These are phyloP conservation scores for Asterophora lycoperdoides DNA, from an alignment of 768 basidiomycete species.

Conservation along the genomic window DNA sequence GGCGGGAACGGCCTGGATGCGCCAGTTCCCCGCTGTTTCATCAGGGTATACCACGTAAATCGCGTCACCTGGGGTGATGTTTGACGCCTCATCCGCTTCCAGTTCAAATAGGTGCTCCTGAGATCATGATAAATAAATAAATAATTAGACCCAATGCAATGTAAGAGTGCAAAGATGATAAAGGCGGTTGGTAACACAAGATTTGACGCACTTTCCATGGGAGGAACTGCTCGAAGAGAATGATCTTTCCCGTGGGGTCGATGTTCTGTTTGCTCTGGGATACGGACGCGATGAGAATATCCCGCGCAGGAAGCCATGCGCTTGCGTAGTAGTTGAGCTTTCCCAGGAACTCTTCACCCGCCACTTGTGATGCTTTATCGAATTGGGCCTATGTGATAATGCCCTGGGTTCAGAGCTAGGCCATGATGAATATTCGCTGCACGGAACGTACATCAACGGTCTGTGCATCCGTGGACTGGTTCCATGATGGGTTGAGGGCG, in stretches of 20 bases:
- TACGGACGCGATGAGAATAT: conserved; percentile 61
- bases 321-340: conserved; percentile 79
- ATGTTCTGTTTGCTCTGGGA: conserved; percentile 50
- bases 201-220: conserved; percentile 75
- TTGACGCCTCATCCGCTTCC: conserved; percentile 53
- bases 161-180: neutral
- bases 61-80: conserved; percentile 47
- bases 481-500: conserved; percentile 89
- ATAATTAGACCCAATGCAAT: neutral
- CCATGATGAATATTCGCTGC: neutral
- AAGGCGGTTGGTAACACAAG: too few species aligned
- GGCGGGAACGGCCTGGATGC: conserved; percentile 87
- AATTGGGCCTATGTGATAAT: conserved; percentile 69
- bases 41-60: conserved; percentile 91
- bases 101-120: conserved; percentile 86
- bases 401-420: neutral
- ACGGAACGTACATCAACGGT: conserved; percentile 62
- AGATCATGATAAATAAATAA: neutral
- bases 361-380: conserved; percentile 69
- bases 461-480: conserved; percentile 64
- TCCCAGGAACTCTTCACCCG: conserved; percentile 81
- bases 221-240: conserved; percentile 74
- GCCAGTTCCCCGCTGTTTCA: conserved; percentile 71
- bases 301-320: conserved; percentile 90
- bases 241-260: conserved; percentile 71